Evolutionary conservation across 2,329 filamentous ascomycete species (phyloP), one percentile per base, ranked within the genome.

Genomic region (Dactylellina cionopaga): DNA sequence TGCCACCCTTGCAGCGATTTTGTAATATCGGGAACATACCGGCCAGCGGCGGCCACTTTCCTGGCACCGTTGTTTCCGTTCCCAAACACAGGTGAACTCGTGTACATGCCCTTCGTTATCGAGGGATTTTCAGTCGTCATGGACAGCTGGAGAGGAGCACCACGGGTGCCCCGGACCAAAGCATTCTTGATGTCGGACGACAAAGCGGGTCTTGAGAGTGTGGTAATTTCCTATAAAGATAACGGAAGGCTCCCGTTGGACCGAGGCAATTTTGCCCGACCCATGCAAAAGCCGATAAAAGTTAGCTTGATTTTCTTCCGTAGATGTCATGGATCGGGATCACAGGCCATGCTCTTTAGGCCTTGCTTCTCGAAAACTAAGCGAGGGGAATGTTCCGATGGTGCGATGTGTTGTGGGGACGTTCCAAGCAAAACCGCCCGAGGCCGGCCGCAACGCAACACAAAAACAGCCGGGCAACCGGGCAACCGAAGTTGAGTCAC

Each of bases 61-160:
- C 81, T 82, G 75, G 82, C 83, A 52, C 80, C 85, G 79, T 82
- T 82, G 5, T 64, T 68, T 52, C 80, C 81, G 75, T 82, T 82
- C 46, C 81, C 81, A 74, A 83, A 84, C 51, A 79, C 74, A 81
- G 82, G 81, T 77, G 84, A 86, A 74, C 87, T 88, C 60, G 83
- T 85, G 80, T 96, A 93, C 80, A 96, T 92, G 37, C 92, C 92
- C 77, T 90, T 88, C 74, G 88, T 87, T 74, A 98, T 87, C 79
- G 93, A 97, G 5, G 95, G 95, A 79, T 99, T 99, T 58, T 88
- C 88, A 13, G 92, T 96, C 15, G 91, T 89, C 80, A 95, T 90
- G 65, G 91, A 89, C 39, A 97, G 86, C 74, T 92, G 86, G 60
- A 87, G 86, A 37, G 88, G 85, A 17, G 83, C 81, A 78, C 86